Base-by-base conservation (phyloP, 1,139 yeast species). In the Blastobotrys proliferans region DNA sequence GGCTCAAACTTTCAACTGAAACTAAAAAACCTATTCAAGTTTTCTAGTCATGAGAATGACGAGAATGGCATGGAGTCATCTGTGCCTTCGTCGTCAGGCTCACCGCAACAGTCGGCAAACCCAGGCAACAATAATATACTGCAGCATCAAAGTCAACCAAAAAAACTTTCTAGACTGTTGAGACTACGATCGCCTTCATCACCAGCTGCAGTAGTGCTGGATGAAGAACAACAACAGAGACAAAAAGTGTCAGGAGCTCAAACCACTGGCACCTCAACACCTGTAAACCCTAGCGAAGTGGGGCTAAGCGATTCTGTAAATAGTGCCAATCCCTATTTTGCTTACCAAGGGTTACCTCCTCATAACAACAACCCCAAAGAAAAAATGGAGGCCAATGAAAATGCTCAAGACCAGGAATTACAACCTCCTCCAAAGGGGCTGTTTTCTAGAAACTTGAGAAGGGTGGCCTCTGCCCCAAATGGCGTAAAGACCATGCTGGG, bases 381-480 rank as follows among this genome's bases (percentile, higher is more conserved):
- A 34, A 21, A 19, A 22, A 21, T 11, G n/a, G 22, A 20, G 17
- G 18, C 26, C 5, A 6, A 6, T 34, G 14, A 34, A 16, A 16
- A n/a, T 6, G 28, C n/a, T 9, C 24, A 13, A 17, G 33, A 40
- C 11, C 14, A 33, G 13, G 14, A 17, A 20, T n/a, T 21, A 16
- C 37, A 41, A 24, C 26, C 24, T 21, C 36, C 36, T 6, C 55
- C 45, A 22, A 55, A 48, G 48, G 64, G 69, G 3, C 63, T 72
- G 3, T 69, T 77, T 55, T 82, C 72, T 43, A 67, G 75, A 43
- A 77, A 78, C 4, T 67, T 84, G 22, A 68, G 92, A 48, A 69
- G 94, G 45, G 94, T 83, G 2, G 90, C 94, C 0, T 84, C 94
- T 0, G 94, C 94, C 0, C 94, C 94, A 1, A 68, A 83, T 43